Conservation (phyloP, 129 eudicot genomes). For the Arctium minus region DNA sequence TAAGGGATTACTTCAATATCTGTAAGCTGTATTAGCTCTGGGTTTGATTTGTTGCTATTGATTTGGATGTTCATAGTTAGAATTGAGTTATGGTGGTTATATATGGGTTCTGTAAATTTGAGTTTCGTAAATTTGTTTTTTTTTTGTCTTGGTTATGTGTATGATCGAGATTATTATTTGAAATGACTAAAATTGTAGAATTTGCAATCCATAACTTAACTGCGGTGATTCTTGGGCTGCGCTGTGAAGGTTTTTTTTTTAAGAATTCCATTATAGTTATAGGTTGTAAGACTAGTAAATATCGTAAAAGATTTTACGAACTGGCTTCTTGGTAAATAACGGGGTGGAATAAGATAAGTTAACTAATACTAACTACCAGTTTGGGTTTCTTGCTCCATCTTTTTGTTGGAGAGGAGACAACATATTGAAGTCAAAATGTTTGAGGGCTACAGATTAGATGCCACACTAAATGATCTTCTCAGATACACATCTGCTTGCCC, state of each 20-base stretch:
- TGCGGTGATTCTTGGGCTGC: not conserved
- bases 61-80: not conserved
- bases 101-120: not conserved
- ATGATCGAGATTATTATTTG: not conserved
- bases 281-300: not conserved
- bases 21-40: constrained; percentile 11
- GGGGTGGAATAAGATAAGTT: not conserved
- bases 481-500: not conserved
- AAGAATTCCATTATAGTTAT: not conserved
- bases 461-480: not conserved
- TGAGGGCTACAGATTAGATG: too few species aligned
- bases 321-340: not conserved
- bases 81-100: not conserved
- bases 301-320: too few species aligned
- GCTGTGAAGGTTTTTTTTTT: not conserved
- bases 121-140: too few species aligned
- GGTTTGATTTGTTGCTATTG: constrained; percentile 9
- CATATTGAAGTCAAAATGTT: too few species aligned
- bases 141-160: not conserved
- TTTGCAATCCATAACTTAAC: not conserved
- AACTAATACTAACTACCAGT: not conserved
- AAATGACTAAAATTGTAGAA: not conserved
- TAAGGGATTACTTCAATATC: not conserved
- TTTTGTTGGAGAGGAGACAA: too few species aligned
- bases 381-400: too few species aligned